A percentile compares a stretch with the other conserved stretches of the same genome.
Evolutionary conservation across 73 alveolate species (phyloP).

Genomic region (Blepharisma japonicum): DNA sequence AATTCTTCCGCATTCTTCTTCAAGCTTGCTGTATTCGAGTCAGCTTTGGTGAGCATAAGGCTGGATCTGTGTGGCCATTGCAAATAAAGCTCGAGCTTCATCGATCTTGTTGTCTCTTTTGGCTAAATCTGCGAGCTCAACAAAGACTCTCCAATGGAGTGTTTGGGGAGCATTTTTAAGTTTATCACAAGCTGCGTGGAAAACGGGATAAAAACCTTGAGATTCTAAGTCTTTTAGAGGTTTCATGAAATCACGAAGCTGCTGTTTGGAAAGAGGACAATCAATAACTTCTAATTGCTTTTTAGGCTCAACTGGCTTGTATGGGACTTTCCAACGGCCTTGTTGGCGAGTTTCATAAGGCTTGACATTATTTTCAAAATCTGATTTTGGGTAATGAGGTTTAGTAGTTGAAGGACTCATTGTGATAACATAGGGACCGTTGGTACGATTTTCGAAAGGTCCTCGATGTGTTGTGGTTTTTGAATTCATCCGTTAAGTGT

Average conservation of each 20-base stretch:
- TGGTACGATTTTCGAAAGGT: constrained; percentile 28
- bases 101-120: constrained; percentile 48
- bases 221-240: constrained; percentile 12
- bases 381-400: neutral
- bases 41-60: constrained; percentile 53
- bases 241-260: constrained; percentile 8
- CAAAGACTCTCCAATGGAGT: constrained; percentile 54
- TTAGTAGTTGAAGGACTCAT: neutral
- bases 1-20: constrained; percentile 67
- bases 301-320: too few relatives aligned
- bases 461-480: neutral
- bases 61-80: constrained; percentile 38
- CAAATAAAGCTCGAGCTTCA: constrained; percentile 52
- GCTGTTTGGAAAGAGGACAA: neutral
- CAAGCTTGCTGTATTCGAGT: constrained; percentile 71
- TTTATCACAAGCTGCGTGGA: constrained; percentile 37
- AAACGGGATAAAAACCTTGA: constrained; percentile 38
- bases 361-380: neutral
- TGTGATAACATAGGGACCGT: neutral
- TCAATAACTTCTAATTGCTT: neutral
- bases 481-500: constrained; percentile 21
- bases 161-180: constrained; percentile 38
- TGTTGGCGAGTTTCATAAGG: neutral
- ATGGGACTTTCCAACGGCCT: neutral
- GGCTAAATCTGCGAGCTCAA: constrained; percentile 66